Evolutionary conservation across 768 basidiomycete species (phyloP).

Genomic region (Baorangia bicolor): DNA sequence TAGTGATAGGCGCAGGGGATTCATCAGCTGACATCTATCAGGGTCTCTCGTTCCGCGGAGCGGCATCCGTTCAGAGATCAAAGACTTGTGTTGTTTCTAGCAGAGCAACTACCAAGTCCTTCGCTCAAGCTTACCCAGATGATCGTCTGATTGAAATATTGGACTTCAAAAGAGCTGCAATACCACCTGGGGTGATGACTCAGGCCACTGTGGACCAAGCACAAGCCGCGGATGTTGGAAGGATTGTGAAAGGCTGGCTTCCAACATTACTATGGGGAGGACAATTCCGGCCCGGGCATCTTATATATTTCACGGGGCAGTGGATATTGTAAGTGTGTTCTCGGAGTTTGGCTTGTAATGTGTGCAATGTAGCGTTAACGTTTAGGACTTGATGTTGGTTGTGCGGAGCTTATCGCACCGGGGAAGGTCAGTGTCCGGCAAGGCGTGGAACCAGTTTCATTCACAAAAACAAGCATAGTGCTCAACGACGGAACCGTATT

Average conservation of each 20-base stretch:
- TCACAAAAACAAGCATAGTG: background rate
- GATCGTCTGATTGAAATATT: conserved; percentile 1
- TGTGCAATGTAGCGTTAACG: background rate
- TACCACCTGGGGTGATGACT: background rate
- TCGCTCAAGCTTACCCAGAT: background rate
- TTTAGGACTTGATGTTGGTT: conserved; percentile 6
- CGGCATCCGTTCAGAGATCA: background rate
- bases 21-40: conserved; percentile 6
- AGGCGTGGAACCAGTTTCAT: conserved; percentile 3
- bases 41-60: conserved; percentile 3
- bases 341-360: background rate
- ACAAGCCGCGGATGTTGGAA: background rate
- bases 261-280: background rate
- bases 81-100: conserved; percentile 4
- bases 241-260: conserved; percentile 4
- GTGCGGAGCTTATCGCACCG: background rate
- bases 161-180: conserved; percentile 2
- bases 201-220: background rate
- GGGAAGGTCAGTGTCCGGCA: background rate
- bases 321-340: background rate
- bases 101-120: background rate
- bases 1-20: background rate
- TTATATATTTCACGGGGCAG: conserved; percentile 3
- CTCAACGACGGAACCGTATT: background rate
- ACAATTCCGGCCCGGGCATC: background rate